Base-by-base conservation (phyloP, 495 filamentous ascomycete species). In the Pseudevernia furfuracea region DNA sequence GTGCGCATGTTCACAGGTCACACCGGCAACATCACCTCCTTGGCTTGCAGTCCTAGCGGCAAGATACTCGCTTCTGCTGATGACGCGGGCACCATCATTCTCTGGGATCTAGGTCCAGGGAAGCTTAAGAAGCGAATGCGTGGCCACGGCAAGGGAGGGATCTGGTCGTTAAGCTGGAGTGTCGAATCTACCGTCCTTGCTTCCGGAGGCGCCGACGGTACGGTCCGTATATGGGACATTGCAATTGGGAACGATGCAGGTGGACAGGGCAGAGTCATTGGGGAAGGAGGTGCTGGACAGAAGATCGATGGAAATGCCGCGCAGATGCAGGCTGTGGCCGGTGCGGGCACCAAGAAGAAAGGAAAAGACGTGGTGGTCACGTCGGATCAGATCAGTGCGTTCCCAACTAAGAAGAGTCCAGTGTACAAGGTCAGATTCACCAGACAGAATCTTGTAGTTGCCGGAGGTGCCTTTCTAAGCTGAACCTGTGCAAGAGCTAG, bases 351-450 rank as follows among this genome's bases (percentile, higher is more conserved):
- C 23, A 90, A 92, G 81, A 92, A 90, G 79, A 92, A 89, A 74
- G 85, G 85, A 58, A 96, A 96, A 75, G 93, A 96, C 65, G 87
- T 91, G 8, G 87, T 89, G 65, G 88, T 96, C 36, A 94, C 89
- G 3, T 84, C 91, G 0, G 94, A 98, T 71, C 93, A 97, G 76
- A 91, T 97, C 75, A 87, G 84, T 67, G 91, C 89, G 6, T 97
- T 96, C 70, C 87, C 90, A 0, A 97, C 94, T 23, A 98, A 97
- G 83, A 96, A 94, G 79, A 91, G 88, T 30, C 91, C 94, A 4
- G 89, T 98, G 10, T 88, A 94, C 74, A 96, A 92, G 79, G 93
- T 96, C 56, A 84, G 86, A 71, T 96, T 96, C 72, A 97, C 94
- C 4, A 81, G 88, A 59, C 94, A 93, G 87, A 98, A 98, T 68